Base-by-base conservation (phyloP, 345 rosid genomes). In the Angophora floribunda region DNA sequence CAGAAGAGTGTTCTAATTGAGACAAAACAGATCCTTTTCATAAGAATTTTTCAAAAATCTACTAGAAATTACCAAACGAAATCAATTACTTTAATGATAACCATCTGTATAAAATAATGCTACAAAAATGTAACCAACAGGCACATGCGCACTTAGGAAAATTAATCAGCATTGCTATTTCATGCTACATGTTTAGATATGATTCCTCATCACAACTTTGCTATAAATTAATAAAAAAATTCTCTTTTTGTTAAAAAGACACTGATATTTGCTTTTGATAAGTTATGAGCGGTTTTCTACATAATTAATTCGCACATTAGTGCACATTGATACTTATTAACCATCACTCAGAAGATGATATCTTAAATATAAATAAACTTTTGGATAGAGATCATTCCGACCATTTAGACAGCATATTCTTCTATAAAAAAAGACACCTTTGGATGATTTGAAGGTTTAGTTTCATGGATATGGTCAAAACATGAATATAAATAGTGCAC, bases 301-400 rank as follows among this genome's bases (percentile, higher is more conserved):
- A 2, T 28, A 63, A 63, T 63, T 6, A 63, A 1, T n/a, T n/a
- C 75, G n/a, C 75, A 63, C 13, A 17, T n/a, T 63, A 63, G 70
- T 1, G 6, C 0, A 1, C 9, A 4, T 63, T 59, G 30, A 59
- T 59, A 59, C 65, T 59, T 59, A 59, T 26, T 11, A 26, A 59
- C 7, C 26, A 59, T 59, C 30, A 59, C 26, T 59, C 0, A 11
- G 1, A 59, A 59, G 67, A 26, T 59, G 30, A 59, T 26, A 5
- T 2, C 15, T 59, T 26, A 30, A 59, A 59, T 26, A n/a, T 26
- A 1, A 14, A 59, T 59, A 59, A 59, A 11, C 30, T 26, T 59
- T 26, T n/a, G 1, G 0, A 26, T 0, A 26, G 14, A 59, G 30
- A 59, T 0, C 1, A 63, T 63, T 63, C n/a, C 16, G 8, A n/a